Evolutionary conservation across 225 moss, liverwort and hornwort species (phyloP), one percentile per base, ranked within the genome.

Genomic region (Marchantia paleacea): DNA sequence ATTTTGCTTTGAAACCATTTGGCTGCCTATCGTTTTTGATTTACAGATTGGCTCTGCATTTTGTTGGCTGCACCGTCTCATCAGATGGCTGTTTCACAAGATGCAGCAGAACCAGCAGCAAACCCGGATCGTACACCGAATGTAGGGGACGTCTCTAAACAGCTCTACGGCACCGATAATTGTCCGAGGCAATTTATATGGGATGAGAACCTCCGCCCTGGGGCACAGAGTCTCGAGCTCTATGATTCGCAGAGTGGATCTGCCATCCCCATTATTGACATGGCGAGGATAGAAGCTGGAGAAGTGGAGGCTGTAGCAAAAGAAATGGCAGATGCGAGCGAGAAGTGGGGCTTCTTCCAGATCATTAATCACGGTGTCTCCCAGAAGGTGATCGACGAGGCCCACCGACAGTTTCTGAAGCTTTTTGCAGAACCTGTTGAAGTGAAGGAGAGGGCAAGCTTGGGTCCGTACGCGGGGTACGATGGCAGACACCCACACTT

Each of bases 371-470:
- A 65, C 12, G 65, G 65, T 65, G 65, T 65, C 26, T 12, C 65
- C 19, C 66, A 66, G 66, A n/a, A 66, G 25, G 8, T 28, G 28
- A 66, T 66, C 10, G 66, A 19, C 29, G n/a, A 66, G 22, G 66
- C 8, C 29, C 66, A 66, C 28, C 0, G 28, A 66, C 66, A 66
- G 25, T 29, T 26, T 66, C 66, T 66, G 66, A 26, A 24, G 3
- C 22, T 66, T 66, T 66, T 66, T 66, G 66, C 66, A 66, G 66
- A 66, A 66, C 66, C 66, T 66, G 19, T 28, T 28, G 66, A 66
- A 29, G 66, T 12, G 66, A 66, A 66, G 28, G 66, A 66, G 66
- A 66, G 3, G 66, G 66, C 66, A 7, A 66, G 66, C 66, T 66
- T 66, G 1, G 66, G 66, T 2, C 66, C 66, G 26, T 66, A 66